phyloP scores from a whole-genome alignment of 2,329 filamentous ascomycete genomes.

The Paecilomyces niveus region DNA sequence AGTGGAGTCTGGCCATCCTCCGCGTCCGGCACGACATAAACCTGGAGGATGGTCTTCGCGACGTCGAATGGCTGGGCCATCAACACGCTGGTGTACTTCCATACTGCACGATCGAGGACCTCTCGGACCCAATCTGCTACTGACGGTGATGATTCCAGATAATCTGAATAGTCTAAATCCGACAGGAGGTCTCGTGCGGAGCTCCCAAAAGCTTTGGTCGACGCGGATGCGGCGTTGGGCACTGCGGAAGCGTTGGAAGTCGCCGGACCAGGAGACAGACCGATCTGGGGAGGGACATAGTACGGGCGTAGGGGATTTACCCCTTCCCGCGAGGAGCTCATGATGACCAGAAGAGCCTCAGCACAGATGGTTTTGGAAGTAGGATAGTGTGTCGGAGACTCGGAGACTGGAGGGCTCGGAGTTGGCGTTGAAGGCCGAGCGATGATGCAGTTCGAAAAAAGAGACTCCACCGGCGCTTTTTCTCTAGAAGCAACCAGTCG shows the following conservation, averaged over 20 bases:
- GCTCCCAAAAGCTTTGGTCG: slow-evolving; percentile 46
- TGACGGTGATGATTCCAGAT: slow-evolving; percentile 71
- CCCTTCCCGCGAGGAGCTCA: slow-evolving; percentile 44
- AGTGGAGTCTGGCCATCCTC: slow-evolving; percentile 22
- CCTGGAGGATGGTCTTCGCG: slow-evolving; percentile 86
- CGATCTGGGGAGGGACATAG: slow-evolving; percentile 60
- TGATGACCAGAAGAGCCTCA: slow-evolving; percentile 17
- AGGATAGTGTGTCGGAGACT: slow-evolving; percentile 3
- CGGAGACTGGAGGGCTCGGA: neutral
- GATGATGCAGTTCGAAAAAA: neutral
- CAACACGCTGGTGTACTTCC: slow-evolving; percentile 85
- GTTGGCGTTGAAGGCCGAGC: neutral
- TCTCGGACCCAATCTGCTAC: slow-evolving; percentile 67
- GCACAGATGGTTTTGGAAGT: slow-evolving; percentile 4
- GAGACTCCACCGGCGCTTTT: neutral
- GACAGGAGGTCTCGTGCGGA: slow-evolving; percentile 78
- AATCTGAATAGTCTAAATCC: slow-evolving; percentile 88
- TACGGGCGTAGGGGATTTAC: slow-evolving; percentile 56
- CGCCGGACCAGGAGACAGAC: slow-evolving; percentile 42
- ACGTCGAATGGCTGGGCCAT: slow-evolving; percentile 96
- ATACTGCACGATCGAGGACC: slow-evolving; percentile 75
- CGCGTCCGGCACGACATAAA: slow-evolving; percentile 47
- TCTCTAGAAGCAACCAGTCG: neutral
- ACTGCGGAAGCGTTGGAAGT: slow-evolving; percentile 28
- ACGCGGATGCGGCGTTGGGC: slow-evolving; percentile 26